Conservation (phyloP, 345 rosid genomes). For the Camelina hispida region DNA sequence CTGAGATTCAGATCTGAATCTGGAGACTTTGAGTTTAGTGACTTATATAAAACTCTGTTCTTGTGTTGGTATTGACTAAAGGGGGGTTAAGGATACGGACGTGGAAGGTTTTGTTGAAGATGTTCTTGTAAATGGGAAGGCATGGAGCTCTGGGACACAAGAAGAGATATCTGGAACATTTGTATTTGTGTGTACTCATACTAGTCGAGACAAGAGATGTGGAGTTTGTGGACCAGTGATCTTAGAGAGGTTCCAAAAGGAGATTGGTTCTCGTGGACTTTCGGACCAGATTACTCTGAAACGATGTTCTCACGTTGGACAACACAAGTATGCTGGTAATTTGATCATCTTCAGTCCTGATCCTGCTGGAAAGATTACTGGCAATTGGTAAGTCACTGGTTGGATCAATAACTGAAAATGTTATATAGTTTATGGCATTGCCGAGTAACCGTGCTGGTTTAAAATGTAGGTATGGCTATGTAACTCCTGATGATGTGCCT, state of each 20-base stretch:
- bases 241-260: conserved; percentile 68
- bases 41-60: neutral
- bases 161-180: conserved; percentile 64
- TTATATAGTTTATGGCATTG: neutral
- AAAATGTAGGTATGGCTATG: conserved; percentile 89
- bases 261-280: conserved; percentile 68
- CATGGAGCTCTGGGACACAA: conserved; percentile 63
- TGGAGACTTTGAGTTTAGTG: neutral
- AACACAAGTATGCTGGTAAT: conserved; percentile 96
- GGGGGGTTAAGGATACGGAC: conserved; percentile 68
- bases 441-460: neutral
- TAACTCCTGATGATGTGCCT: conserved; percentile 90
- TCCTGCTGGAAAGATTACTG: conserved; percentile 62
- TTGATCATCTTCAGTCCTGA: conserved; percentile 71
- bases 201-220: conserved; percentile 84
- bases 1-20: neutral
- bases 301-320: conserved; percentile 90
- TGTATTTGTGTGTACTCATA: conserved; percentile 89
- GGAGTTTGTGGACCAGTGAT: conserved; percentile 96
- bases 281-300: conserved; percentile 62
- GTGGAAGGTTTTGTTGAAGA: conserved; percentile 79
- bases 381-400: conserved; percentile 68
- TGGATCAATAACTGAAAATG: conserved; percentile 7
- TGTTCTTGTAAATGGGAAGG: conserved; percentile 78
- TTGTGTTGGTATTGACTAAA: conserved; percentile 29